A percentile compares a stretch with the other conserved stretches of the same genome.
Conservation (phyloP, 345 rosid species). For the Triadica sebifera region DNA sequence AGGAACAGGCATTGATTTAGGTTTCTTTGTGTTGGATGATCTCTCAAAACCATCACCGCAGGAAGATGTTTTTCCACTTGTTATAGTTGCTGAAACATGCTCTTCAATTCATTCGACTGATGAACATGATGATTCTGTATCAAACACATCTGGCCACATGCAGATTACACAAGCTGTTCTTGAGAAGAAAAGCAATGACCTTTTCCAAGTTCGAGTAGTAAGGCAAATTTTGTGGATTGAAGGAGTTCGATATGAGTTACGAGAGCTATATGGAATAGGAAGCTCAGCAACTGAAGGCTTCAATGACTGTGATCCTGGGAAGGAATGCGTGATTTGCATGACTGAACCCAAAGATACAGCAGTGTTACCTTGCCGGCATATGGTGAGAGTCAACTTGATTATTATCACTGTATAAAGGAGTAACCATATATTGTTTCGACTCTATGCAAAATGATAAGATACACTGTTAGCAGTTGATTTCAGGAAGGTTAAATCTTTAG, state of each 20-base stretch:
- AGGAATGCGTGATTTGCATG: constrained; percentile 95
- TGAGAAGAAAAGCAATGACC: constrained; percentile 46
- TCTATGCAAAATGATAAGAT: neutral
- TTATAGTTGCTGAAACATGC: constrained; percentile 68
- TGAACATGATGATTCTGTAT: constrained; percentile 25
- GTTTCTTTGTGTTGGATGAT: constrained; percentile 73
- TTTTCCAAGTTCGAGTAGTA: constrained; percentile 65
- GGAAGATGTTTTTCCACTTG: constrained; percentile 81
- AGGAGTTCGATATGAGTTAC: constrained; percentile 73
- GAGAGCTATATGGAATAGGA: constrained; percentile 72
- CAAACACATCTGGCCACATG: constrained; percentile 49
- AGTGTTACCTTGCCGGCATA: constrained; percentile 82
- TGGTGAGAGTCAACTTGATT: constrained; percentile 48
- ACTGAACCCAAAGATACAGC: constrained; percentile 88
- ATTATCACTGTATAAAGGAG: neutral
- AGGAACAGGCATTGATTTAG: constrained; percentile 81
- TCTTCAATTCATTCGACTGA: constrained; percentile 26
- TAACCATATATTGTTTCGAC: neutral
- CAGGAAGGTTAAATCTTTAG: neutral
- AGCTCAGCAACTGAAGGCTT: constrained; percentile 52
- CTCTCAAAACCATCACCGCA: constrained; percentile 66
- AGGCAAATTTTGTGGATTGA: constrained; percentile 82
- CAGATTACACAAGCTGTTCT: constrained; percentile 78
- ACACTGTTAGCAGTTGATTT: neutral
- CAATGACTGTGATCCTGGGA: constrained; percentile 56